These are phyloP conservation scores for Pterocarpus macrocarpus DNA, from an alignment of 306 rosid genomes.

Conservation along the genomic window DNA sequence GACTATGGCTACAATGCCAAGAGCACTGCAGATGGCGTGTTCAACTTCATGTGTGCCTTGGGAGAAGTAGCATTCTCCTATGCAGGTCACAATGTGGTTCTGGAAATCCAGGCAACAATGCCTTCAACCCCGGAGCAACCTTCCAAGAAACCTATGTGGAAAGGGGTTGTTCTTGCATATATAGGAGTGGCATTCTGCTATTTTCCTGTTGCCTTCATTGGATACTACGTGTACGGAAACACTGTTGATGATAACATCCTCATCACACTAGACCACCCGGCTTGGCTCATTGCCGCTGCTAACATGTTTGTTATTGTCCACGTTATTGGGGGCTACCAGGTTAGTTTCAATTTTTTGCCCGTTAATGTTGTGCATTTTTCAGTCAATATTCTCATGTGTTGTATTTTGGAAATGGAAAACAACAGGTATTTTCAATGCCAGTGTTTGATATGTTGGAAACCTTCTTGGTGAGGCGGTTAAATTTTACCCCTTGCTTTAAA, in stretches of 20 bases:
- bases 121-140: slow-evolving; percentile 83
- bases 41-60: slow-evolving; percentile 71
- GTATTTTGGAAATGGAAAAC: slow-evolving; percentile 6
- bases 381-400: slow-evolving; percentile 1
- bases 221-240: slow-evolving; percentile 73
- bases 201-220: slow-evolving; percentile 77
- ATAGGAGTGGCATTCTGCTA: slow-evolving; percentile 80
- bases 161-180: slow-evolving; percentile 74
- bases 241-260: slow-evolving; percentile 51
- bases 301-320: slow-evolving; percentile 81
- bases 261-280: slow-evolving; percentile 57
- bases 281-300: slow-evolving; percentile 79
- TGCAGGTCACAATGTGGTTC: slow-evolving; percentile 89
- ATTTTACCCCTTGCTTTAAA: slow-evolving; percentile 56
- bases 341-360: slow-evolving; percentile 18
- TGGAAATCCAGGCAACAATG: slow-evolving; percentile 93
- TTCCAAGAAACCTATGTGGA: slow-evolving; percentile 94
- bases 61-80: slow-evolving; percentile 89
- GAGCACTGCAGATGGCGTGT: slow-evolving; percentile 32
- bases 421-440: slow-evolving; percentile 77
- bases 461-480: slow-evolving; percentile 58
- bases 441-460: slow-evolving; percentile 90
- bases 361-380: background rate
- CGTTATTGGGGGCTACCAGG: slow-evolving; percentile 89
- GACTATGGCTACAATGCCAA: slow-evolving; percentile 54